Evolutionary conservation across 345 rosid species (phyloP), one percentile per base, ranked within the genome.

Genomic region (Sisymbrium irio): DNA sequence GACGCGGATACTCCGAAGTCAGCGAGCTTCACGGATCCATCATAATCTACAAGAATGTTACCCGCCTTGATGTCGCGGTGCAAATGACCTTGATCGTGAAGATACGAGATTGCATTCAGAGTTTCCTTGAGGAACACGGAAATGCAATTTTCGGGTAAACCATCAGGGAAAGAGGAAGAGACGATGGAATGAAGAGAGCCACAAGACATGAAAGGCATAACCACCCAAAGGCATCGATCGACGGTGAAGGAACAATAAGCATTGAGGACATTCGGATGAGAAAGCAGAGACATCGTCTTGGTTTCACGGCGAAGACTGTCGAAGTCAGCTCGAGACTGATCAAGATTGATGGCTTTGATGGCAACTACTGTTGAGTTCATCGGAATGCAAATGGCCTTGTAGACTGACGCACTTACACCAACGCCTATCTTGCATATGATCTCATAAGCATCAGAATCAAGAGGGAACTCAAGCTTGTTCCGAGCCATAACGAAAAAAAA

Each of bases 131-230:
- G 87, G 62, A 89, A 83, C 1, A 82, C 47, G 3, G 93, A 87
- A 50, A 91, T 93, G 84, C 92, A 88, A 17, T 87, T 86, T 75
- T 93, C 97, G 0, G 92, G 71, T 3, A 93, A 71, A 1, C 97
- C 98, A 19, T 77, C 72, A 0, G 97, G 92, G 68, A 89, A 88
- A 7, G 87, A 75, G 0, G 91, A 84, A 0, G 91, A 80, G 74
- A 93, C 86, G 5, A 91, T 85, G 55, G 95, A 93, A 30, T 88
- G 96, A 17, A 89, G 72, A 3, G 98, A 93, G 40, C 98, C 97
- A 1, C 86, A 86, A 2, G 94, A 87, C 97, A 93, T 89, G 81
- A 93, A 93, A 0, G 98, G 97, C 98, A 89, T 91, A 40, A 93
- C 92, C 22, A 93, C 92, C 97, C 98, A 93, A 42, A 93, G 96